A percentile compares a stretch with the other conserved stretches of the same genome.
Evolutionary conservation across 1,284 basidiomycete genomes (phyloP).

Genomic region (Sanguinoderma infundibulare): DNA sequence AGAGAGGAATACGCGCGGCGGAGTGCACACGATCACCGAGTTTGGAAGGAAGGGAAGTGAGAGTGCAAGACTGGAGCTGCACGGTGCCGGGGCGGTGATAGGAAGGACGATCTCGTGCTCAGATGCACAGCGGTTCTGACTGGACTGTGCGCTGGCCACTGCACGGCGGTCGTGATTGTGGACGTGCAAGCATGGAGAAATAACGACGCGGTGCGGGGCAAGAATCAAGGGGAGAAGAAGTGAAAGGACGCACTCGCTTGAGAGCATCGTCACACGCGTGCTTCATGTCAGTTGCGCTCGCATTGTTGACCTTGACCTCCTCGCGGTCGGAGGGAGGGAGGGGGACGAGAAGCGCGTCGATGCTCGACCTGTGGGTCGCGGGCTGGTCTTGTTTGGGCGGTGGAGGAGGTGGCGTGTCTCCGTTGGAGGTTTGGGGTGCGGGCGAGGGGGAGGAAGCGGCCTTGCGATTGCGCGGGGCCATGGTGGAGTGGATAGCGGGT

Average conservation of each 20-base stretch:
- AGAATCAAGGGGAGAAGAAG: neutral
- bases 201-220: neutral
- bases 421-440: constrained; percentile 8
- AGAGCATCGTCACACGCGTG: constrained; percentile 89
- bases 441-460: constrained; percentile 15
- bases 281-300: constrained; percentile 83
- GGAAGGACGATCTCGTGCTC: neutral
- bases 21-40: neutral
- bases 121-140: neutral
- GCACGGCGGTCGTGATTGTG: neutral
- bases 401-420: constrained; percentile 15
- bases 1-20: neutral
- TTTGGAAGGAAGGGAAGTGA: neutral
- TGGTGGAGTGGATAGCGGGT: constrained; percentile 11
- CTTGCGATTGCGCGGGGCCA: constrained; percentile 30
- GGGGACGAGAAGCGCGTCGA: constrained; percentile 28
- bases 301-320: constrained; percentile 83
- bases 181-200: neutral
- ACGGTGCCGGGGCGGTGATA: neutral
- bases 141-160: neutral
- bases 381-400: constrained; percentile 18
- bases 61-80: neutral
- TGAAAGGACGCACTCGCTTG: constrained; percentile 70
- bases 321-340: constrained; percentile 50
- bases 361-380: constrained; percentile 13